These are phyloP conservation scores for Pseudogymnoascus sp. DNA, from an alignment of 2,329 filamentous ascomycete genomes.

Conservation along the genomic window DNA sequence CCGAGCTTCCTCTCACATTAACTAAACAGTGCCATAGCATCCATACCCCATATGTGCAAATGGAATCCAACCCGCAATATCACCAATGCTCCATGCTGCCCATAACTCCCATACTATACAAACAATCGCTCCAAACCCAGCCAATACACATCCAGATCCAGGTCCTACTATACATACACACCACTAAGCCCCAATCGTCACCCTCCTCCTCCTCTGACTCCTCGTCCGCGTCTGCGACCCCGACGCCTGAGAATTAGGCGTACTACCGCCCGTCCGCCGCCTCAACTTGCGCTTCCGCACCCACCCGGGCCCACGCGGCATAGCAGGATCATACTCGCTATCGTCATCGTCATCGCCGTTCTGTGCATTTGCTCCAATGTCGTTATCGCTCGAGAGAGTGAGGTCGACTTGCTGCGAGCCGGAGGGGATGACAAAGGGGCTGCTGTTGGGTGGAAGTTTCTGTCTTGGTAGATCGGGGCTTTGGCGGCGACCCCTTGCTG, in stretches of 20 bases:
- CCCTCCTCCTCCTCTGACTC: conserved; percentile 15
- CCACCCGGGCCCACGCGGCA: conserved; percentile 8
- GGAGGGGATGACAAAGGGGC: conserved; percentile 27
- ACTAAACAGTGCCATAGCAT: background rate
- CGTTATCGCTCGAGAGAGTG: conserved; percentile 20
- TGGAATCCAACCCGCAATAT: background rate
- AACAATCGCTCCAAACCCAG: background rate
- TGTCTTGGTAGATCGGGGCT: background rate
- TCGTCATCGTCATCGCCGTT: conserved; percentile 19
- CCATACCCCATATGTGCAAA: background rate
- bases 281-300: conserved; percentile 16
- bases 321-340: conserved; percentile 13
- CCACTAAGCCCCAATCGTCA: conserved; percentile 31
- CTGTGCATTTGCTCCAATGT: conserved; percentile 10
- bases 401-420: conserved; percentile 34
- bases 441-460: background rate
- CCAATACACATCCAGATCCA: background rate
- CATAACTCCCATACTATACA: background rate
- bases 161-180: background rate
- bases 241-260: conserved; percentile 17
- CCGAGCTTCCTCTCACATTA: background rate
- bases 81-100: background rate
- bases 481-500: background rate
- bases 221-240: conserved; percentile 23
- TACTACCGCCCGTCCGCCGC: conserved; percentile 20